Conservation (phyloP, 495 filamentous ascomycete species). For the Hamigera avellanea region DNA sequence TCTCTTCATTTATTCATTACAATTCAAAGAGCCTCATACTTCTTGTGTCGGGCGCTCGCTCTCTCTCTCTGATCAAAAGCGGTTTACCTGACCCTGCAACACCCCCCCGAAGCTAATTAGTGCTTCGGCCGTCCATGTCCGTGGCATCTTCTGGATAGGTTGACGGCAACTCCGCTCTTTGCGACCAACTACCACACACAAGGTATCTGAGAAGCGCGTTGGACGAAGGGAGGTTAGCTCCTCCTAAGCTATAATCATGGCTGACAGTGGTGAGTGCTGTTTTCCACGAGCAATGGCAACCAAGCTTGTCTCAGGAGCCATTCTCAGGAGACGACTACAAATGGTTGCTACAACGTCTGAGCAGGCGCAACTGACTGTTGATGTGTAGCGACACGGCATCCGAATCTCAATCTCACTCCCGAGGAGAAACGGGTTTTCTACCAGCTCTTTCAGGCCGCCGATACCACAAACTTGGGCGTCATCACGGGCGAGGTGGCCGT, state of each 20-base stretch:
- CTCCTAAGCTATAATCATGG: conserved; percentile 25
- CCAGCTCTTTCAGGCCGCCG: conserved; percentile 81
- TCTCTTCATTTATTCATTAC: no score
- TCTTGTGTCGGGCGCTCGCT: no score
- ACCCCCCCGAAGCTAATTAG: not conserved
- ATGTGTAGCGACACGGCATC: conserved; percentile 29
- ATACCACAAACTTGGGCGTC: conserved; percentile 80
- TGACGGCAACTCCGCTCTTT: not conserved
- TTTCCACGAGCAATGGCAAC: no score
- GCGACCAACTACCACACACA: not conserved
- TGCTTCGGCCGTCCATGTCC: conserved; percentile 22
- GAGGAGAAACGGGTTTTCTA: conserved; percentile 92
- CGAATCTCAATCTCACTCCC: conserved; percentile 74
- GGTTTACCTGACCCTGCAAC: conserved; percentile 1
- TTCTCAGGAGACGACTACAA: no score
- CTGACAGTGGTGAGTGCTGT: conserved; percentile 26
- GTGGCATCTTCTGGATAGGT: conserved; percentile 12
- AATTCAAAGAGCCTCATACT: no score
- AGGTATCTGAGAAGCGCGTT: no score
- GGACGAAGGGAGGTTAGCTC: conserved; percentile 14
- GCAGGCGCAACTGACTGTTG: not conserved
- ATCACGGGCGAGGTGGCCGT: conserved; percentile 94
- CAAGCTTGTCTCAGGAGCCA: no score
- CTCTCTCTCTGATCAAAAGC: not conserved
- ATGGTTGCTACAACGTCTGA: no score